Base-by-base conservation (phyloP, 768 basidiomycete species). In the Leucosporidium yakuticum region DNA sequence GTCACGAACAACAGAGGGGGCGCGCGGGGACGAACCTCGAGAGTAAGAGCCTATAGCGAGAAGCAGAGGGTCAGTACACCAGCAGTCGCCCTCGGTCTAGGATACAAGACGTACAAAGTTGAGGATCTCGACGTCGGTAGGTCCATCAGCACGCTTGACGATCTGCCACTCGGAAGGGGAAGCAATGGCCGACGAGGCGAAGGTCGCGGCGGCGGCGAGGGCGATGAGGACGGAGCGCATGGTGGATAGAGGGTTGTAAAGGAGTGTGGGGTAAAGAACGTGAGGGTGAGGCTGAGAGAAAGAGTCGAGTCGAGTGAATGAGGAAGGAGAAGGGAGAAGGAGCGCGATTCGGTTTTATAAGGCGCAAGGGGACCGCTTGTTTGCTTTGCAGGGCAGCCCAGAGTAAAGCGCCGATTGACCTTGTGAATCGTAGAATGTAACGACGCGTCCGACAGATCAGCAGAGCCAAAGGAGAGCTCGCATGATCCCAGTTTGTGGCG, bases 101-200 rank as follows among this genome's bases (percentile, higher is more conserved):
- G 39, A 44, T 44, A 8, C 2, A 8, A 15, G 6, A 15, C 39
- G 39, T 17, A 49, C 63, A n/a, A 29, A 69, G 68, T 69, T 69
- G 49, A 69, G 68, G 60, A 69, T 69, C 60, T 65, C 63, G 20
- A 59, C 56, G 49, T 69, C 68, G 49, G 31, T 65, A 21, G 68
- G 68, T 31, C 64, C 64, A 23, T 36, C 29, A 36, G 50, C 44
- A 29, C 64, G 64, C 51, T 59, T 53, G 63, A 55, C 60, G 53
- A 61, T 54, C 54, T 64, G 49, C 47, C 20, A 20, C 59, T 57
- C 61, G 27, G 29, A 25, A 1, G 44, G 1, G 31, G 63, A 11
- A 48, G 68, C 68, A n/a, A 56, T 39, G 31, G 63, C 62, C 8
- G 67, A 60, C 4, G 67, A 53, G 19, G 51, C 36, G 48, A 59